Evolutionary conservation across 768 basidiomycete genomes (phyloP).

Genomic region (Asterophora parasitica): DNA sequence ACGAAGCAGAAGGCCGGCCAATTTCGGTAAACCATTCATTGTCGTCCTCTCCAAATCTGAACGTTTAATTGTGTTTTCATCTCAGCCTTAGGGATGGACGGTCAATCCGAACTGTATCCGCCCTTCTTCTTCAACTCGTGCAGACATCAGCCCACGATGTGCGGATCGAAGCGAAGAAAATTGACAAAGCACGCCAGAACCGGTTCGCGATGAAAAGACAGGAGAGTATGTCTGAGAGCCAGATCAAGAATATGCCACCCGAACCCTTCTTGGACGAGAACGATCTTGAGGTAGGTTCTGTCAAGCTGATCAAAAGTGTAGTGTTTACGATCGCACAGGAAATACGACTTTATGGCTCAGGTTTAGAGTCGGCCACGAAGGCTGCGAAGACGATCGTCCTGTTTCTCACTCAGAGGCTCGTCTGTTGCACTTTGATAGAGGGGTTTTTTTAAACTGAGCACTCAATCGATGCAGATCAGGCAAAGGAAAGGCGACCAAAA

Average conservation of each 20-base stretch:
- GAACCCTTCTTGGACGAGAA: constrained; percentile 62
- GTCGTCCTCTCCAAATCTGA: neutral
- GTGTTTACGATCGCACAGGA: constrained; percentile 41
- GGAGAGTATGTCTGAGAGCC: constrained; percentile 53
- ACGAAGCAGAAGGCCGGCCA: constrained; percentile 87
- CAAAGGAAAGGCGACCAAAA: constrained; percentile 84
- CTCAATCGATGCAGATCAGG: constrained; percentile 53
- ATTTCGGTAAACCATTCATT: constrained; percentile 53
- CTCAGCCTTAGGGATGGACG: constrained; percentile 81
- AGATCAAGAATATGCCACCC: constrained; percentile 22
- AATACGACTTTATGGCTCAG: constrained; percentile 63
- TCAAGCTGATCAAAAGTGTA: neutral
- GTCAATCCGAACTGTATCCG: constrained; percentile 91
- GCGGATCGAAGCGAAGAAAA: constrained; percentile 57
- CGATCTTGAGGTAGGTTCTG: constrained; percentile 50
- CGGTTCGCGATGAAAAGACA: constrained; percentile 56
- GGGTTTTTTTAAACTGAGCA: neutral
- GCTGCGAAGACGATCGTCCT: constrained; percentile 81
- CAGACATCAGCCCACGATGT: constrained; percentile 92
- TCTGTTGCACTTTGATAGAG: neutral
- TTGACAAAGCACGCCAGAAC: constrained; percentile 60
- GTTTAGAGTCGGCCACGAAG: constrained; percentile 76
- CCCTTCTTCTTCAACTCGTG: constrained; percentile 90
- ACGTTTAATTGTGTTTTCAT: neutral
- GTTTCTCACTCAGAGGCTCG: constrained; percentile 65